Conservation (phyloP, 106 monocot species). For the Ottelia alismoides region DNA sequence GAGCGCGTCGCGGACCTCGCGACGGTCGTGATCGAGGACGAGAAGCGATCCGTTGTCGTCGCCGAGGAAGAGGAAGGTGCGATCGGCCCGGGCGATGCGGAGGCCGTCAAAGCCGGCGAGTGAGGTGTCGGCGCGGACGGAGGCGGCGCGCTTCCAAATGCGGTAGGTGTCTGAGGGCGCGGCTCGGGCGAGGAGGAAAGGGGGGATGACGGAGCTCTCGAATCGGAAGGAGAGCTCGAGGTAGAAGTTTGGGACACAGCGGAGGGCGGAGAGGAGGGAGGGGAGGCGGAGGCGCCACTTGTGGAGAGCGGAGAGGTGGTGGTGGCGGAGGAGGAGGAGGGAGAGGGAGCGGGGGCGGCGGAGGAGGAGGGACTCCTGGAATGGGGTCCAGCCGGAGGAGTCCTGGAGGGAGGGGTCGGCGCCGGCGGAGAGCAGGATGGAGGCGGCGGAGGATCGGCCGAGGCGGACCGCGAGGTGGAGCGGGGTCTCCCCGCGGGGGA, state of each 20-base stretch:
- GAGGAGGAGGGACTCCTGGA: slow-evolving; percentile 52
- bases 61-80: slow-evolving; percentile 49
- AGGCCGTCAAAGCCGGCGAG: slow-evolving; percentile 61
- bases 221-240: slow-evolving; percentile 60
- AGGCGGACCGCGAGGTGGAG: slow-evolving; percentile 84
- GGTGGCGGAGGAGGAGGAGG: slow-evolving; percentile 46
- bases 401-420: slow-evolving; percentile 81
- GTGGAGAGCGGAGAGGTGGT: slow-evolving; percentile 42
- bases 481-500: slow-evolving; percentile 50
- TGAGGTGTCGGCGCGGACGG: slow-evolving; percentile 59
- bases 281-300: slow-evolving; percentile 74
- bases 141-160: slow-evolving; percentile 51
- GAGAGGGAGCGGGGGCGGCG: slow-evolving; percentile 22
- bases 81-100: slow-evolving; percentile 28
- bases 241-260: slow-evolving; percentile 46
- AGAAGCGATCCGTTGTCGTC: slow-evolving; percentile 20
- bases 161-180: slow-evolving; percentile 64
- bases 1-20: slow-evolving; percentile 48
- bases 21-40: slow-evolving; percentile 34
- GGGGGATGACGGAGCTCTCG: slow-evolving; percentile 60
- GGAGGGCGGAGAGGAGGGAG: slow-evolving; percentile 28
- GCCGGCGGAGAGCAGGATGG: slow-evolving; percentile 31
- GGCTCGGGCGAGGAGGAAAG: slow-evolving; percentile 39
- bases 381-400: slow-evolving; percentile 66
- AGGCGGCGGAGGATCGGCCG: slow-evolving; percentile 11